Evolutionary conservation across 106 monocot genomes (phyloP), one percentile per base, ranked within the genome.

Genomic region (Acanthochlamys bracteata): DNA sequence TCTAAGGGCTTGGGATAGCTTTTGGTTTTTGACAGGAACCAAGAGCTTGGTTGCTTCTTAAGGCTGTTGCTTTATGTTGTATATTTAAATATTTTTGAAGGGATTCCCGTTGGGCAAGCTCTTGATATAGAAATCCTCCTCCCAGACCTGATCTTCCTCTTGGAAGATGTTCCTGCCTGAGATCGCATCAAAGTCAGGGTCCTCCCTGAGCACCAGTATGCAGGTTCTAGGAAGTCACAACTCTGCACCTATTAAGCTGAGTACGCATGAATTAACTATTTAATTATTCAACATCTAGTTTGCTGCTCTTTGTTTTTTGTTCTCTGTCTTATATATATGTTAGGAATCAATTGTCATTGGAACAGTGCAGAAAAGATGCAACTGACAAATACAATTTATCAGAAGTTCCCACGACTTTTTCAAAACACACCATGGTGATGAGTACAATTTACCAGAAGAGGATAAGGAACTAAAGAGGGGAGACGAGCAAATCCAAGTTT

Each of bases 111-210:
- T 45, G 83, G 79, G 26, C 89, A 86, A 76, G 72, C 75, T 55
- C 77, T 82, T 71, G 82, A 85, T 60, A 85, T 96, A 55, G 87
- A 96, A 25, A 90, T 45, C 95, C 95, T 67, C 95, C 95, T 66
- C 95, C 95, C 24, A 76, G 95, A 15, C 95, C 95, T 52, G 90
- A 96, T 90, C 95, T 65, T 96, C 90, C 70, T 90, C 95, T 58
- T 82, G 87, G 65, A 96, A 96, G 56, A 83, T 49, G 73, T 55
- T 11, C 16, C 11, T 57, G 64, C 63, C 47, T 64, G 76, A 69
- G 19, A 81, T 67, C 69, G n/a, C 72, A 51, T 61, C 60, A 57
- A 77, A 68, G 63, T 71, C 77, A 24, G 10, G 25, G 58, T 74
- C 75, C 52, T 66, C 64, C 51, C 21, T 45, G 14, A 53, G 64